Evolutionary conservation across 129 eudicot genomes (phyloP), one percentile per base, ranked within the genome.

Genomic region (Artemisia annua): DNA sequence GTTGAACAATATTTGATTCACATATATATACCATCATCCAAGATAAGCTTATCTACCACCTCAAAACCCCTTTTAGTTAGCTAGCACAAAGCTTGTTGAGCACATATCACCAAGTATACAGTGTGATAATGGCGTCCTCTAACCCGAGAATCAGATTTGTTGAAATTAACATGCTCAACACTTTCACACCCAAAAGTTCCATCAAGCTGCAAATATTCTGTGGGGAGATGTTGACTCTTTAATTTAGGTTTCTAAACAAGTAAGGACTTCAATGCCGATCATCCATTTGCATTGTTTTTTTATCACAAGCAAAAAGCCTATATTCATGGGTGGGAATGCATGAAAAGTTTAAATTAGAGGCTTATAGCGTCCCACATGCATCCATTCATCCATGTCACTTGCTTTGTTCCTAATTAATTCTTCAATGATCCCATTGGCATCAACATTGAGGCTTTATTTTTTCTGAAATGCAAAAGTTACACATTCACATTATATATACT

Each of bases 251-350:
- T 71, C 73, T 57, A 16, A 56, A 63, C 48, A 54, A 55, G 18
- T 65, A 63, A 53, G 77, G 67, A 55, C 82, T 64, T 71, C 15
- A 62, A 70, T 63, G 57, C 44, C 43, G 78, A 71, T 78, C 82
- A 78, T 64, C 48, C 78, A 71, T 78, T 78, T 63, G 56, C 66
- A 46, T 17, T 78, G 2, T 58, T 17, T 63, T 52, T 73, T 70
- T 46, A 66, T 11, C 75, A 46, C 75, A 79, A 43, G 71, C 75
- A 80, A 76, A 39, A 79, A 79, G 87, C 83, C 90, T 72, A 63
- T 79, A 73, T 79, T 83, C 82, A 73, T 73, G 87, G 87, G 82
- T 63, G 82, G 78, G 79, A 82, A 66, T 73, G 79, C 66, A 67
- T 78, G 51, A 84, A 77, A 81, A 75, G 76, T 74, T 74, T 60